Percentiles rank a stretch among this genome's conserved stretches.
phyloP scores from a whole-genome alignment of 2,329 filamentous ascomycete genomes.

The Didymella pinodella region DNA sequence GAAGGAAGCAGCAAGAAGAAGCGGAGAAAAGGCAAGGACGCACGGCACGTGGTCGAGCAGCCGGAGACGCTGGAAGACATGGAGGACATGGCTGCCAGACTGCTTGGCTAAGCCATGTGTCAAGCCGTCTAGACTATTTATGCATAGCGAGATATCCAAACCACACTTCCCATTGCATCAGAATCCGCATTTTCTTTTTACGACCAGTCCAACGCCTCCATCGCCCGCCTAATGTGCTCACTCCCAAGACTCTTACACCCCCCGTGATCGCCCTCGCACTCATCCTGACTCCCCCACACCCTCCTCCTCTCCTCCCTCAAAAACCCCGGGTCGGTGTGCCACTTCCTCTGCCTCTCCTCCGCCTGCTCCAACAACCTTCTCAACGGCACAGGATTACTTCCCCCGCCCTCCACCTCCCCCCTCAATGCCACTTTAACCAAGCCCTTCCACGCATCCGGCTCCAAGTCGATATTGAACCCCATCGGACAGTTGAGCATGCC shows the following conservation, averaged over 20 bases:
- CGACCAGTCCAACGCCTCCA: constrained; percentile 28
- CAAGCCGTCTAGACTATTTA: constrained; percentile 11
- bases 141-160: constrained; percentile 14
- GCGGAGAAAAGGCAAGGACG: constrained; percentile 62
- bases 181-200: not conserved
- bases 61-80: constrained; percentile 82
- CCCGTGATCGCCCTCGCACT: constrained; percentile 8
- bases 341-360: constrained; percentile 53
- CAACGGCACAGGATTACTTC: constrained; percentile 42
- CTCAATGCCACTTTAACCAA: constrained; percentile 57
- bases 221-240: constrained; percentile 25
- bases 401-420: constrained; percentile 53
- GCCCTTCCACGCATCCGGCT: constrained; percentile 53
- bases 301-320: constrained; percentile 29
- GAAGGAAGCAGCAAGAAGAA: constrained; percentile 47
- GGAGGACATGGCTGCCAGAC: constrained; percentile 76
- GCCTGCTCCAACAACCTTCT: constrained; percentile 49
- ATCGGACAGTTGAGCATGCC: constrained; percentile 54
- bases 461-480: constrained; percentile 56
- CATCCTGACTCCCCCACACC: constrained; percentile 26
- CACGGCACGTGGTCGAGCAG: constrained; percentile 66
- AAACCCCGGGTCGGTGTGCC: constrained; percentile 45
- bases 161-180: not conserved
- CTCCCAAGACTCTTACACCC: constrained; percentile 28
- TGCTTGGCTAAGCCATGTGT: constrained; percentile 60